Evolutionary conservation across 257 asterid genomes (phyloP), one percentile per base, ranked within the genome.

Genomic region (Solanum sejunctum): DNA sequence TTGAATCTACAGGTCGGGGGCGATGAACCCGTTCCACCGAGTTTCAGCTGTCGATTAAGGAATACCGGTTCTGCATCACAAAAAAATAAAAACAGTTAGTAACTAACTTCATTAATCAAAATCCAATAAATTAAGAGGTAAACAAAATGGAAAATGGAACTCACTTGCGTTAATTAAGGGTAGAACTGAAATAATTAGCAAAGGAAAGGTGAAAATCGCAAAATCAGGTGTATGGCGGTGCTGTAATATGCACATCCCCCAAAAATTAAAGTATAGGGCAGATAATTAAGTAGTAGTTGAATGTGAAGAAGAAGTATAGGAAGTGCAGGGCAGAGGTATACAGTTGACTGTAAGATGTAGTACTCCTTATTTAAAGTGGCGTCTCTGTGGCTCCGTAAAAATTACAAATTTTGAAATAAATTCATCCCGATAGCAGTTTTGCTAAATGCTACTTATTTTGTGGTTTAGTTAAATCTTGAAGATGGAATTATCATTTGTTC

Each of bases 1-100:
- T 84, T 84, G 17, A 23, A 71, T 20, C 73, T 84, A 64, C 86
- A 72, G 7, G 26, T 80, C 7, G 86, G 86, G 12, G 86, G 86
- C 3, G 20, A 54, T 57, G 86, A 84, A 55, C 86, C 86, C 7
- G 47, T 75, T 55, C 52, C 69, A 16, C 73, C n/a, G 7, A 73
- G 81, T 73, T 23, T 75, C 12, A 13, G 47, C 73, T 66, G n/a
- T 45, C 8, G n/a, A 3, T n/a, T 45, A 45, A 45, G 20, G n/a
- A 47, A 15, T 73, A n/a, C 8, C 3, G 16, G 18, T 12, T 75
- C 61, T 45, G 80, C 80, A 43, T 72, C 57, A 72, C 36, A 67
- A 67, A 45, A 72, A 18, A 45, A 7, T 2, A 10, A 72, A 23
- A 12, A 11, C 12, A 21, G 11, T 72, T 45, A n/a, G 12, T 72